Percentiles rank a stretch among this genome's conserved stretches.
Conservation (phyloP, 305 asterid species). For the Fraxinus paxiana region DNA sequence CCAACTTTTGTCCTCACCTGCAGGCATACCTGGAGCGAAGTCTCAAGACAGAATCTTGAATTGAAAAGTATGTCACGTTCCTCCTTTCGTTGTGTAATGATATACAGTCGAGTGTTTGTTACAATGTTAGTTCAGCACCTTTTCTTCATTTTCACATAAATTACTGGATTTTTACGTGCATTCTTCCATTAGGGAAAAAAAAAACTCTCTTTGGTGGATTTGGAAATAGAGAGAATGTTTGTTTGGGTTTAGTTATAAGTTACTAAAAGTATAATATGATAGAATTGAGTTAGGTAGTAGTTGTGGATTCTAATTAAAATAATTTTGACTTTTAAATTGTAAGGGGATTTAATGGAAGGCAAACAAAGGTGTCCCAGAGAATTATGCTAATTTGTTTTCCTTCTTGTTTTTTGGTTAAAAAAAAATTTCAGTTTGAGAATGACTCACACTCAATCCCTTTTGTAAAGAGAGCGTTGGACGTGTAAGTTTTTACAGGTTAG, state of each 20-base stretch:
- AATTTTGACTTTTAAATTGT: background rate
- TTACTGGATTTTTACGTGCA: constrained; percentile 17
- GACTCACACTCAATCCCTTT: background rate
- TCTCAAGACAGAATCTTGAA: constrained; percentile 52
- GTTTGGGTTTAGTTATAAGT: background rate
- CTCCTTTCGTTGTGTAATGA: constrained; percentile 16
- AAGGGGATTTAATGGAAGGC: background rate
- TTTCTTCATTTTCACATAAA: constrained; percentile 11
- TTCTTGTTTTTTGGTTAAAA: background rate
- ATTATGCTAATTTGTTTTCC: background rate
- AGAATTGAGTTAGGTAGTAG: background rate
- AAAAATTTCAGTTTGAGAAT: background rate
- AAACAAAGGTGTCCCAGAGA: background rate
- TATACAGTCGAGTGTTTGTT: constrained; percentile 9
- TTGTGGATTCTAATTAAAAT: background rate
- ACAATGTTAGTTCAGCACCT: constrained; percentile 11
- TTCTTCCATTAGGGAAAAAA: background rate
- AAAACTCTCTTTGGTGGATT: background rate
- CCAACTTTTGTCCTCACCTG: constrained; percentile 23
- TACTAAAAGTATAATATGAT: background rate
- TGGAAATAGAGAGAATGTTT: background rate
- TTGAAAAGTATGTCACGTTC: background rate
- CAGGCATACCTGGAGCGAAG: constrained; percentile 83
- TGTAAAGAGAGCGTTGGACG: too few relatives aligned
- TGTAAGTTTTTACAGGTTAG: too few relatives aligned